A percentile compares a stretch with the other conserved stretches of the same genome.
phyloP scores from a whole-genome alignment of 2,329 filamentous ascomycete genomes.

The Triangularia verruculosa region DNA sequence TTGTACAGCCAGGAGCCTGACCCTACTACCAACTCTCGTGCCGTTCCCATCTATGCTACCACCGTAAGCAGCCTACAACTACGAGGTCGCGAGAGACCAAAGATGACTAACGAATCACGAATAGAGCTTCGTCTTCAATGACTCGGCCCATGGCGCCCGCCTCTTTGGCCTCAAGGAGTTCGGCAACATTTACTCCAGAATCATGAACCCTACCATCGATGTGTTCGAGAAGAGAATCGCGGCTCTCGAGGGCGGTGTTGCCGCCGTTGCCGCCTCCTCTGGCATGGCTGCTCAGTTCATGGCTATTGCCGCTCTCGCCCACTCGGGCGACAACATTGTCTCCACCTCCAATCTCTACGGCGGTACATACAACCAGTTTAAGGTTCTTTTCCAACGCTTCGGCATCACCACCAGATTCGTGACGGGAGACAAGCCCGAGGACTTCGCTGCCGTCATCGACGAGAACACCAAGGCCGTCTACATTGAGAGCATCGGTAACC shows the following conservation, averaged over 20 bases:
- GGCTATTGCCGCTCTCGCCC: constrained; percentile 77
- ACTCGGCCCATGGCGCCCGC: constrained; percentile 90
- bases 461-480: constrained; percentile 92
- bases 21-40: constrained; percentile 76
- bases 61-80: constrained; percentile 52
- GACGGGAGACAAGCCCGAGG: constrained; percentile 72
- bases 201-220: constrained; percentile 95
- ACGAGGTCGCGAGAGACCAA: background rate
- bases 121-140: constrained; percentile 88
- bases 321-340: constrained; percentile 88
- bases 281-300: constrained; percentile 94
- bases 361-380: constrained; percentile 96
- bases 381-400: constrained; percentile 82
- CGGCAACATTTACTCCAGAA: constrained; percentile 96
- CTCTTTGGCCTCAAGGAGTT: constrained; percentile 96
- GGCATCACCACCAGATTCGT: constrained; percentile 89
- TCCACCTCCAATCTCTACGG: constrained; percentile 89
- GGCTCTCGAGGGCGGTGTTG: constrained; percentile 89
- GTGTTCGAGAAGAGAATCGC: constrained; percentile 96
- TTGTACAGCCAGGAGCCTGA: constrained; percentile 70
- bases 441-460: constrained; percentile 80
- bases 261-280: constrained; percentile 78
- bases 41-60: constrained; percentile 93
- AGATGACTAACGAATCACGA: constrained; percentile 5
- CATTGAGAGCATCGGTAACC: constrained; percentile 90